A percentile compares a stretch with the other conserved stretches of the same genome.
These are phyloP conservation scores for Porcisia hertigi DNA, from an alignment of 208 protist species.

Conservation along the genomic window DNA sequence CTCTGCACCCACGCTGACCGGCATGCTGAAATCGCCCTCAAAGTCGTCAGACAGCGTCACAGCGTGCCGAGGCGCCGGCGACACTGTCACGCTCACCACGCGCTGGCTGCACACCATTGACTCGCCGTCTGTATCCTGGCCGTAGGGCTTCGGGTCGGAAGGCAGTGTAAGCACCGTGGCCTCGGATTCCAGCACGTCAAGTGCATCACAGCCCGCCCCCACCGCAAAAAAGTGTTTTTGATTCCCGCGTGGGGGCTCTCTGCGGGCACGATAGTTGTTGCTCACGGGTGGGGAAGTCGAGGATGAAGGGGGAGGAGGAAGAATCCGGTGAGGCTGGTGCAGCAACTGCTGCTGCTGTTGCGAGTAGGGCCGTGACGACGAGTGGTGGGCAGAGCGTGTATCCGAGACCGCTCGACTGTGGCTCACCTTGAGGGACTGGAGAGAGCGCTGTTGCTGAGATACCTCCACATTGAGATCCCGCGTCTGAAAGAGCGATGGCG, in stretches of 20 bases:
- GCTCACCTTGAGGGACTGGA: conserved; percentile 8
- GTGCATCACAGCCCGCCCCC: not conserved
- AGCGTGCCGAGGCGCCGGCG: conserved; percentile 24
- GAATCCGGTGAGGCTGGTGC: not conserved
- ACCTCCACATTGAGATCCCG: conserved; percentile 6
- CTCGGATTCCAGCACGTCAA: conserved; percentile 19
- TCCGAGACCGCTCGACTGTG: conserved; percentile 2
- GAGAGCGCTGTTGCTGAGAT: not conserved
- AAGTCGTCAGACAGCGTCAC: conserved; percentile 17
- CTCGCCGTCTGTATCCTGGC: not conserved
- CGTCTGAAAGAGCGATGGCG: conserved; percentile 6
- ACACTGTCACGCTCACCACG: conserved; percentile 10
- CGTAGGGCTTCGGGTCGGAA: not conserved
- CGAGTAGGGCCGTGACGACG: not conserved
- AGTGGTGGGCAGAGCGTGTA: conserved; percentile 1
- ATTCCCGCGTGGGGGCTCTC: not conserved
- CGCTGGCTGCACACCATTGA: not conserved
- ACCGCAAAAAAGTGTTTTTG: not conserved
- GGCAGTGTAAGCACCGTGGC: conserved; percentile 19
- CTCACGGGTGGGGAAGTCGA: conserved; percentile 11
- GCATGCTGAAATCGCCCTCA: conserved; percentile 13
- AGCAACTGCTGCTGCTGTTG: not conserved
- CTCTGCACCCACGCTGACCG: not conserved
- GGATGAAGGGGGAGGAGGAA: not conserved
- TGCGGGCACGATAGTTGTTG: not conserved